These are phyloP conservation scores for Ophiostoma ips DNA, from an alignment of 2,329 filamentous ascomycete genomes.

Conservation along the genomic window DNA sequence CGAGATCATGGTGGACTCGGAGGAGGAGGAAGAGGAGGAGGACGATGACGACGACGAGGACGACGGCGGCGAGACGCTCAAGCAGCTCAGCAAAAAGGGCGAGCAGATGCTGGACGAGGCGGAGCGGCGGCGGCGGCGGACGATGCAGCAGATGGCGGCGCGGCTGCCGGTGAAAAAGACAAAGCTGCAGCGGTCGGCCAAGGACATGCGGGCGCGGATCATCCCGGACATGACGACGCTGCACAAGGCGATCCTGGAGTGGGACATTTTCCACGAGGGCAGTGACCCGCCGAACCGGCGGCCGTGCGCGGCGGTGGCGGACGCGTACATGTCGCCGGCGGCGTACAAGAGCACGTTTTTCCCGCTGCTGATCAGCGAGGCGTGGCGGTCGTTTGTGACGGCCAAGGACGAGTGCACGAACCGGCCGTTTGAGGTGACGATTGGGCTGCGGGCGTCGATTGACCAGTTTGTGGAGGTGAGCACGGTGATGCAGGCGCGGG, in stretches of 20 bases:
- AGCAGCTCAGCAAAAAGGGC: slow-evolving; percentile 32
- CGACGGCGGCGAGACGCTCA: slow-evolving; percentile 36
- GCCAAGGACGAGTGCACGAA: slow-evolving; percentile 73
- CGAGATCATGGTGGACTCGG: slow-evolving; percentile 83
- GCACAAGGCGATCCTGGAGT: slow-evolving; percentile 75
- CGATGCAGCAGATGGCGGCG: slow-evolving; percentile 30
- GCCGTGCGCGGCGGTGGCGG: slow-evolving; percentile 61
- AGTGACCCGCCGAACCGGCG: slow-evolving; percentile 70
- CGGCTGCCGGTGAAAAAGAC: slow-evolving; percentile 71
- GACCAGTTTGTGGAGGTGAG: slow-evolving; percentile 89
- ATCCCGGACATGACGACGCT: slow-evolving; percentile 76
- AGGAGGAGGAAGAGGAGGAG: slow-evolving; percentile 56
- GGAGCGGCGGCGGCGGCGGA: slow-evolving; percentile 34
- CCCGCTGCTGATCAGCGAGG: slow-evolving; percentile 79
- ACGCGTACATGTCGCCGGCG: slow-evolving; percentile 59
- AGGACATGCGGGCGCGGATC: slow-evolving; percentile 87
- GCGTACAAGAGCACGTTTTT: slow-evolving; percentile 86
- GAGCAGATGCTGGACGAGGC: slow-evolving; percentile 36
- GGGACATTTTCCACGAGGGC: slow-evolving; percentile 87
- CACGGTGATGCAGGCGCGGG: slow-evolving; percentile 44
- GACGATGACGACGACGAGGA: slow-evolving; percentile 53
- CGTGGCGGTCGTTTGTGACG: slow-evolving; percentile 88
- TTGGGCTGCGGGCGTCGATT: slow-evolving; percentile 76
- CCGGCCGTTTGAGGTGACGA: slow-evolving; percentile 73
- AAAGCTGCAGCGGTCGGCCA: slow-evolving; percentile 65